A percentile compares a stretch with the other conserved stretches of the same genome.
Conservation (phyloP, 1,284 basidiomycete species). For the Leccinum idahoense region DNA sequence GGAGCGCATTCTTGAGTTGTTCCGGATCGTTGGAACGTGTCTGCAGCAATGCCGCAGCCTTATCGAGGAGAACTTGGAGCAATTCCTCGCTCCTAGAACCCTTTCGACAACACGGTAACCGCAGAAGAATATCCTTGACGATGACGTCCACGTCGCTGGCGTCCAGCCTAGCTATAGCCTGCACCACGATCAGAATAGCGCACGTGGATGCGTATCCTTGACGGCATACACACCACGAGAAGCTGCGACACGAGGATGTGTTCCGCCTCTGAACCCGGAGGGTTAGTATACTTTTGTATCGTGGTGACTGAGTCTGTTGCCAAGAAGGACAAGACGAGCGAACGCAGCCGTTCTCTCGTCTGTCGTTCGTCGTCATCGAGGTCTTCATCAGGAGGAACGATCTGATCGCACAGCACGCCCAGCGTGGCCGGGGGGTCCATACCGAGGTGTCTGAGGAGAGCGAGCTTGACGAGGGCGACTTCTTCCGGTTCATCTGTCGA, state of each 20-base stretch:
- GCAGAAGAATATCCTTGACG: slow-evolving; percentile 48
- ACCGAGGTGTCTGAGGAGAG: slow-evolving; percentile 58
- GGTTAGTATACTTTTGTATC: slow-evolving; percentile 42
- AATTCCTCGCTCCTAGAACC: slow-evolving; percentile 38
- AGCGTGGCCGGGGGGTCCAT: slow-evolving; percentile 57
- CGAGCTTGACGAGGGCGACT: slow-evolving; percentile 54
- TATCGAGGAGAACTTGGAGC: slow-evolving; percentile 41
- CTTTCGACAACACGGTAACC: slow-evolving; percentile 42
- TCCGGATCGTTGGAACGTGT: slow-evolving; percentile 32
- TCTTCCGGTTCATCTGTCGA: slow-evolving; percentile 59
- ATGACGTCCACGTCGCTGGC: slow-evolving; percentile 41
- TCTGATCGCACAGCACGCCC: slow-evolving; percentile 64
- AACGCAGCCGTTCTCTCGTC: slow-evolving; percentile 53
- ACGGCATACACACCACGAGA: slow-evolving; percentile 36
- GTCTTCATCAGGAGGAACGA: slow-evolving; percentile 45
- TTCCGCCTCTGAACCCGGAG: slow-evolving; percentile 44
- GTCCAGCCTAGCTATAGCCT: slow-evolving; percentile 49
- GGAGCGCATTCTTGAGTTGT: slow-evolving; percentile 35
- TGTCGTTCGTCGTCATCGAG: slow-evolving; percentile 53
- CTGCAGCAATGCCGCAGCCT: slow-evolving; percentile 35
- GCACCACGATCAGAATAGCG: slow-evolving; percentile 4
- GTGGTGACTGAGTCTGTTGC: slow-evolving; percentile 45
- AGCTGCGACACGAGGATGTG: slow-evolving; percentile 44
- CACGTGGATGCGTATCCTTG: slow-evolving; percentile 10
- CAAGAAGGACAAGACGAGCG: slow-evolving; percentile 57